A percentile compares a stretch with the other conserved stretches of the same genome.
Conservation (phyloP, 2,329 filamentous ascomycete genomes). For the Pseudogymnoascus sp. region DNA sequence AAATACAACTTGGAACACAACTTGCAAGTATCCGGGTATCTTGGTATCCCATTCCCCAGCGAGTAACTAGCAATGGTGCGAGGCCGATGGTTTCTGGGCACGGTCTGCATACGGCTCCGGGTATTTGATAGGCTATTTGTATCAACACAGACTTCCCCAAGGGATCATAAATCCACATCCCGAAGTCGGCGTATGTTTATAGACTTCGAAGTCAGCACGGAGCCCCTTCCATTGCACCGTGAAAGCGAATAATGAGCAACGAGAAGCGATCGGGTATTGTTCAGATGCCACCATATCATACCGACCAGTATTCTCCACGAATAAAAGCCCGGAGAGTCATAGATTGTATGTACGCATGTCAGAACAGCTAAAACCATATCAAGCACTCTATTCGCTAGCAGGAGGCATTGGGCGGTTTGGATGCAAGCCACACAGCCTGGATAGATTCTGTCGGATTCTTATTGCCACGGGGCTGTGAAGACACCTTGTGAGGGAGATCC, state of each 20-base stretch:
- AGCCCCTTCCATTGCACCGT: not conserved
- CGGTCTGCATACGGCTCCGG: not conserved
- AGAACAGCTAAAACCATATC: not conserved
- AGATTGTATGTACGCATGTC: not conserved
- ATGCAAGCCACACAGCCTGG: not conserved
- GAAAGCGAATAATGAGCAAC: not conserved
- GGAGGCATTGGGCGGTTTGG: not conserved
- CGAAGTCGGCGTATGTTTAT: not conserved
- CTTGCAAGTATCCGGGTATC: not conserved
- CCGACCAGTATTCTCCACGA: conserved; percentile 3
- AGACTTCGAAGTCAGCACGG: not conserved
- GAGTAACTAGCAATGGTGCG: not conserved
- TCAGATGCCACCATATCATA: conserved; percentile 3
- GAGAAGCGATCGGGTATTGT: not conserved
- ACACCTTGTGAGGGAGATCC: not conserved
- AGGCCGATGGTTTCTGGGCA: not conserved
- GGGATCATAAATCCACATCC: not conserved
- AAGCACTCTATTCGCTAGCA: not conserved
- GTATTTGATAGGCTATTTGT: not conserved
- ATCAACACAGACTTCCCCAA: not conserved
- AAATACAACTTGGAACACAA: not conserved
- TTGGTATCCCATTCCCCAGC: not conserved
- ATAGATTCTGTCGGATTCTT: not conserved
- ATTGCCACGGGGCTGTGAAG: not conserved
- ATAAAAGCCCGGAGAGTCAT: not conserved